These are phyloP conservation scores for Suhomyces bribrorum DNA, from an alignment of 1,139 yeast genomes.

Conservation along the genomic window DNA sequence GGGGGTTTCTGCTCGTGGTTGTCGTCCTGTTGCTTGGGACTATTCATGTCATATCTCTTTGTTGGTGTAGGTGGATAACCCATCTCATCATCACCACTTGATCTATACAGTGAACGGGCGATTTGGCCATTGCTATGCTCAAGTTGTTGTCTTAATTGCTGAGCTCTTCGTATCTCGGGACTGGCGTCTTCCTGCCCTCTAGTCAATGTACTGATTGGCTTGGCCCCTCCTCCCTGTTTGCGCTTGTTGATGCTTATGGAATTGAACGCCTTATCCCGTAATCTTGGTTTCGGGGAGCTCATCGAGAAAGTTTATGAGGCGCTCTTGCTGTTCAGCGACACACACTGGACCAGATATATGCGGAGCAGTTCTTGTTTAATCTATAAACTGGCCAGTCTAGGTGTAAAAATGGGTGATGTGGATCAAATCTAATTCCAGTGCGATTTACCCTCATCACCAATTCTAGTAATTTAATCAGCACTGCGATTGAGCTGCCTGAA, in stretches of 20 bases:
- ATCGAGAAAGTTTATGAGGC: conserved; percentile 1
- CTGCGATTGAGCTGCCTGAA: no score
- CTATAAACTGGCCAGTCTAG: background rate
- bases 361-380: background rate
- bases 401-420: background rate
- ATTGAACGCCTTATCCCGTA: conserved; percentile 13
- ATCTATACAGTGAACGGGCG: background rate
- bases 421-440: no score
- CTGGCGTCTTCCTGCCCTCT: conserved; percentile 1
- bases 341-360: background rate
- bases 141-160: conserved; percentile 7
- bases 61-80: background rate
- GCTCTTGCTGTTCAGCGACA: background rate
- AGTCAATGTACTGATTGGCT: conserved; percentile 12
- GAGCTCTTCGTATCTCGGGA: conserved; percentile 6
- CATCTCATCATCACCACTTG: background rate
- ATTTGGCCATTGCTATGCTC: background rate
- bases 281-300: conserved; percentile 10
- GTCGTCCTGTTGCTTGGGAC: background rate
- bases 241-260: conserved; percentile 11
- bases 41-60: background rate
- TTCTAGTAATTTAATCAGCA: no score
- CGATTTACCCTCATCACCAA: no score
- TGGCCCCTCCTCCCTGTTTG: conserved; percentile 15
- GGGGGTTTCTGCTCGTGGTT: no score